Evolutionary conservation across 371 early-diverging fungal genomes (phyloP).

Genomic region (Chytridium lagenaria): DNA sequence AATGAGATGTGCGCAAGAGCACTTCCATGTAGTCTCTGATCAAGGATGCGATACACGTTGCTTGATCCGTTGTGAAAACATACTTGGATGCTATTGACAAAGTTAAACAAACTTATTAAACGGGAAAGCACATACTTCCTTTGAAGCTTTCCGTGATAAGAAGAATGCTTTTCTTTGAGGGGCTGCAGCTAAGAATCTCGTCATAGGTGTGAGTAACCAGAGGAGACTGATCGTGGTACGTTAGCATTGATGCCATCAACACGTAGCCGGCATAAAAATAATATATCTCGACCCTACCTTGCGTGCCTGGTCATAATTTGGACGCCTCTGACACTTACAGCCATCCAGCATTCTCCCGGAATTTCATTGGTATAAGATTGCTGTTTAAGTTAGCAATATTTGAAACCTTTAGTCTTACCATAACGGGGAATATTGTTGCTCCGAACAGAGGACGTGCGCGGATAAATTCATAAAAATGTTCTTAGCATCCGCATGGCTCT

Average conservation of each 20-base stretch:
- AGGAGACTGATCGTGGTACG: slow-evolving; percentile 27
- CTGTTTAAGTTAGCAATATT: slow-evolving; percentile 23
- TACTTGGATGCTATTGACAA: slow-evolving; percentile 48
- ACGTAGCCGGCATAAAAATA: too few relatives aligned
- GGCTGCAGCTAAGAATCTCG: slow-evolving; percentile 49
- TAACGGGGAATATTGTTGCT: slow-evolving; percentile 48
- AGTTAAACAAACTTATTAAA: not conserved
- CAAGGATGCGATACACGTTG: slow-evolving; percentile 44
- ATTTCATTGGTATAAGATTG: slow-evolving; percentile 54
- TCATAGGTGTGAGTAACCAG: slow-evolving; percentile 44
- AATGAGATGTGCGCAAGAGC: not conserved
- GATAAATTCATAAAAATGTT: slow-evolving; percentile 39
- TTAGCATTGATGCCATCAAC: not conserved
- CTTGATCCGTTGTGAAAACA: slow-evolving; percentile 52
- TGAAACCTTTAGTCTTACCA: slow-evolving; percentile 36
- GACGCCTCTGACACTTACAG: slow-evolving; percentile 43
- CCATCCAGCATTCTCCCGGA: slow-evolving; percentile 56
- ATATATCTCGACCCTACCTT: slow-evolving; percentile 28
- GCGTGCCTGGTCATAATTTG: slow-evolving; percentile 48
- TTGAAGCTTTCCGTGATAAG: slow-evolving; percentile 48
- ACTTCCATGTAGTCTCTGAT: slow-evolving; percentile 50
- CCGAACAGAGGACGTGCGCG: slow-evolving; percentile 51
- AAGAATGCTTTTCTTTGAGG: slow-evolving; percentile 49
- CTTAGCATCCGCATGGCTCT: slow-evolving; percentile 29
- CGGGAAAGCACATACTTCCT: slow-evolving; percentile 34